These are phyloP conservation scores for Pythium volutum DNA, from an alignment of 352 stramenopile genomes.

Conservation along the genomic window DNA sequence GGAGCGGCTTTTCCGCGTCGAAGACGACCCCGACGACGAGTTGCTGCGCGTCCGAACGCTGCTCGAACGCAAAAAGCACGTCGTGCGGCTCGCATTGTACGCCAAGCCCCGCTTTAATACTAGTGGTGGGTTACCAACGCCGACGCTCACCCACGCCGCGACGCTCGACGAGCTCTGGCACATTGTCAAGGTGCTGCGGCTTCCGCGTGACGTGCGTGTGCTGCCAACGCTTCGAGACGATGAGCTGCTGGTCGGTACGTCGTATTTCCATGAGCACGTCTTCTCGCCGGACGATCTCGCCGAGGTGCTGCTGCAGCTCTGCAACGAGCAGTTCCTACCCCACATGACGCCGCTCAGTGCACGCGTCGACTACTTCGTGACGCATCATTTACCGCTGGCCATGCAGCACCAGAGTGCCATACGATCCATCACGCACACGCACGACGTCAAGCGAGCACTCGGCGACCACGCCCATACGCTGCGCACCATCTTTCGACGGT, in stretches of 20 bases:
- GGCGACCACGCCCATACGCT: constrained; percentile 52
- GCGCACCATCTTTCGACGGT: constrained; percentile 68
- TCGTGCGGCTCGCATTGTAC: constrained; percentile 54
- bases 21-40: constrained; percentile 48
- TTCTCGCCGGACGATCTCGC: constrained; percentile 62
- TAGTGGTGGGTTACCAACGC: constrained; percentile 12
- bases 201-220: constrained; percentile 56
- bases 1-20: constrained; percentile 52
- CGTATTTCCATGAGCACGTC: constrained; percentile 41
- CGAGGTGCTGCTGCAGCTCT: constrained; percentile 64
- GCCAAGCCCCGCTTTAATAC: constrained; percentile 35
- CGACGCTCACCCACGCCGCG: constrained; percentile 30
- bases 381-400: constrained; percentile 46
- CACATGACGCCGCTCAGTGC: constrained; percentile 48
- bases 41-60: constrained; percentile 35
- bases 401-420: constrained; percentile 54
- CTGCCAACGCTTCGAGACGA: constrained; percentile 57
- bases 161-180: constrained; percentile 72
- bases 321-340: constrained; percentile 75
- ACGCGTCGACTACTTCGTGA: constrained; percentile 58
- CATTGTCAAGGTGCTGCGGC: constrained; percentile 53
- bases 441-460: constrained; percentile 56
- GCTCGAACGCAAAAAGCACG: constrained; percentile 52
- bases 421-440: constrained; percentile 48
- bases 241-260: constrained; percentile 34